These are phyloP conservation scores for Coemansia sp. DNA, from an alignment of 192 early-diverging fungal genomes.

Conservation along the genomic window DNA sequence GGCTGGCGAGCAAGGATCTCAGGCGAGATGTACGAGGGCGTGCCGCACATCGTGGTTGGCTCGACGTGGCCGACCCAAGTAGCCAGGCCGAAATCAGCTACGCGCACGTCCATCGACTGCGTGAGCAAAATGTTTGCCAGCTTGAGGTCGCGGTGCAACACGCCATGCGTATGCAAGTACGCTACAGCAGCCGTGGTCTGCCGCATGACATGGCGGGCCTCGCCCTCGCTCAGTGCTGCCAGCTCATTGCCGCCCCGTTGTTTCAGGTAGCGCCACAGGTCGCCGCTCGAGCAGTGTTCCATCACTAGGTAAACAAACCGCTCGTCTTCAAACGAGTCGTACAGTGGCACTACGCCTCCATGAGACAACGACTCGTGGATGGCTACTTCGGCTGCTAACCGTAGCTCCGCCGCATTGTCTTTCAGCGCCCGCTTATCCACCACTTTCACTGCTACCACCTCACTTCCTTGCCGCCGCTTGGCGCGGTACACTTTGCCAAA, in stretches of 20 bases:
- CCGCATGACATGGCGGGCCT: conserved; percentile 61
- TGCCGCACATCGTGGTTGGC: conserved; percentile 79
- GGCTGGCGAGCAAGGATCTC: conserved; percentile 74
- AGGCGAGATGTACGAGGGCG: conserved; percentile 80
- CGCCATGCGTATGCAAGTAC: conserved; percentile 67
- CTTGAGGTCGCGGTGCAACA: conserved; percentile 80
- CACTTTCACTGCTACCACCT: conserved; percentile 39
- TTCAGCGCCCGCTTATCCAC: conserved; percentile 47
- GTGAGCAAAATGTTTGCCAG: conserved; percentile 74
- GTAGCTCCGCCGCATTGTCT: conserved; percentile 34
- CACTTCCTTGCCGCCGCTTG: conserved; percentile 11
- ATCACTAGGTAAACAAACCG: conserved; percentile 74
- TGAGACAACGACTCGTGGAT: conserved; percentile 69
- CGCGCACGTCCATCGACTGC: conserved; percentile 59
- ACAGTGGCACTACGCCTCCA: conserved; percentile 60
- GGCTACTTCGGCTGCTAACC: conserved; percentile 68
- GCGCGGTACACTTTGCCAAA: conserved; percentile 53
- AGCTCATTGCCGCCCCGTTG: conserved; percentile 20
- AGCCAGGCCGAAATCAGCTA: conserved; percentile 83
- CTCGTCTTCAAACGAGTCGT: conserved; percentile 73
- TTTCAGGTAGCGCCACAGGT: conserved; percentile 52
- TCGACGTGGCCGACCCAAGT: conserved; percentile 58
- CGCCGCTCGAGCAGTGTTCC: conserved; percentile 63
- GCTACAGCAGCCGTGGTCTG: conserved; percentile 64
- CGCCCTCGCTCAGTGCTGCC: conserved; percentile 60